These are phyloP conservation scores for Herpetomonas tarakana DNA, from an alignment of 208 protist species.

Conservation along the genomic window DNA sequence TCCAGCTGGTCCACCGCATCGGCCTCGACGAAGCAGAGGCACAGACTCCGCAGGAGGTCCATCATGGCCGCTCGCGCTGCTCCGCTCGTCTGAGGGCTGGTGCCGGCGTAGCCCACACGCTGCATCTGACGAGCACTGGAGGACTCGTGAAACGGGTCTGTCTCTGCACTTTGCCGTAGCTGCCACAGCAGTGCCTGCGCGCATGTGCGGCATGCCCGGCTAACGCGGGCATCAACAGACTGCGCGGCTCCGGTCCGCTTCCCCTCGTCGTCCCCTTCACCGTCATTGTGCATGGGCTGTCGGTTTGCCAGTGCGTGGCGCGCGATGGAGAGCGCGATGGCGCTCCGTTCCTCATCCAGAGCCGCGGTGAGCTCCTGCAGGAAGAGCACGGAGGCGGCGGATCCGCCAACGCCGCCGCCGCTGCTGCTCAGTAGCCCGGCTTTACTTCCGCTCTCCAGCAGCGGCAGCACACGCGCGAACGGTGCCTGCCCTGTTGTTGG, in stretches of 20 bases:
- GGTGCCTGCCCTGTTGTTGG: too few species aligned
- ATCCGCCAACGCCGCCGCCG: neutral
- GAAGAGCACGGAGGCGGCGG: neutral
- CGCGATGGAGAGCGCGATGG: neutral
- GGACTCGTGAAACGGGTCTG: too few species aligned
- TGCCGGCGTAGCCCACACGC: too few species aligned
- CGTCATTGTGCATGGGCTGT: neutral
- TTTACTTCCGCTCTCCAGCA: too few species aligned
- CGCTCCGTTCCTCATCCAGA: slow-evolving; percentile 7
- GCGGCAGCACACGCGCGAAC: too few species aligned
- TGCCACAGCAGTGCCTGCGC: neutral
- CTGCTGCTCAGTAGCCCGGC: too few species aligned
- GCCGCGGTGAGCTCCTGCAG: neutral
- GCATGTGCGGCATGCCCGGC: neutral
- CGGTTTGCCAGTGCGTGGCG: neutral
- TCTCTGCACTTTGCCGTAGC: too few species aligned
- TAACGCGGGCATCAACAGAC: neutral
- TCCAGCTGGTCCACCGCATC: slow-evolving; percentile 5
- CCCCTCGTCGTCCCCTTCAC: neutral
- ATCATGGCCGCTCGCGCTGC: slow-evolving; percentile 3
- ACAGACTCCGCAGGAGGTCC: slow-evolving; percentile 21
- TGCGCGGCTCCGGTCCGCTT: neutral
- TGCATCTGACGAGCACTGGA: too few species aligned
- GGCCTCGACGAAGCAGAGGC: slow-evolving; percentile 30
- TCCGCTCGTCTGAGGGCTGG: slow-evolving; percentile 1